Base-by-base conservation (phyloP, 2,329 filamentous ascomycete species). In the Neophaeococcomyces mojaviensis region DNA sequence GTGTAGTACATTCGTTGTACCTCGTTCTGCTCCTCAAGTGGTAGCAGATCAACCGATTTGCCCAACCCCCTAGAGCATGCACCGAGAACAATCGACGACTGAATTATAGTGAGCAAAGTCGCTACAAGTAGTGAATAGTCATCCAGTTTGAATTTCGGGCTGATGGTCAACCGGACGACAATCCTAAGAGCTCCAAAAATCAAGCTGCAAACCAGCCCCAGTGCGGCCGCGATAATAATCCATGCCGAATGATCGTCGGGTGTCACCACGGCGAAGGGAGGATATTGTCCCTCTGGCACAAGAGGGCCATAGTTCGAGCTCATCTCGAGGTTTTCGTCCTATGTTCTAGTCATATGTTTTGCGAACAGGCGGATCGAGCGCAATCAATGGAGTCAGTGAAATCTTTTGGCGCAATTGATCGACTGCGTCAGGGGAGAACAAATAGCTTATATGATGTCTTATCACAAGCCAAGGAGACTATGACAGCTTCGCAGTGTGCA, bases 181-280 rank as follows among this genome's bases (percentile, higher is more conserved):
- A 67, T 49, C 12, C 65, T 58, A 16, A 66, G 65, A 7, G 61
- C 44, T n/a, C 66, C 60, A 39, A 60, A 60, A 7, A 62, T 56
- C 16, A 67, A 48, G 34, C 63, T 62, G 4, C 65, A 43, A 7
- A 60, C 57, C 41, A 67, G 55, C 2, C 64, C 63, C 13, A 68
- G 43, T 12, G 64, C 65, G 9, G 58, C 58, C 9, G 60, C 58
- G 36, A 68, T 63, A 16, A 68, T 64, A 7, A 68, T 54, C 51
- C 61, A 58, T 12, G 62, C 64, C 3, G 63, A 63, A 53, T 65
- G 62, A 49, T 68, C 65, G 26, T 53, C 49, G 19, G 60, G 58
- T 43, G 66, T 64, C 16, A 68, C 59, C 20, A 64, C 59, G 47
- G 66, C 58, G 33, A 64, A 62, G 37, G 61, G 63, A 41, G 60